These are phyloP conservation scores for Epichloe hybrida DNA, from an alignment of 2,329 filamentous ascomycete genomes.

Conservation along the genomic window DNA sequence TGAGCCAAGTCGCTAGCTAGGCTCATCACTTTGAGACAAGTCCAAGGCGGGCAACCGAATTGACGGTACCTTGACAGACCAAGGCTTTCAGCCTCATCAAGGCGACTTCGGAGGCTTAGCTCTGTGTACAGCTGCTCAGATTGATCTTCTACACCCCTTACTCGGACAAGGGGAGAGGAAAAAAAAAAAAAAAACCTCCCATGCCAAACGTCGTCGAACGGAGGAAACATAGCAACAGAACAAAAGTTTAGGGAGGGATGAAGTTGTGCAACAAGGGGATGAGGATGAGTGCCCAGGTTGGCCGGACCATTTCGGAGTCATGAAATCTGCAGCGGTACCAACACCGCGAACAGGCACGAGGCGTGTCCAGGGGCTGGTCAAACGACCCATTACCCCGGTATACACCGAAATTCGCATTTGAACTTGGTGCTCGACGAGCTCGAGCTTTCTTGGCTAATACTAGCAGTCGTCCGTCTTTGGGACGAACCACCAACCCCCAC, in stretches of 20 bases:
- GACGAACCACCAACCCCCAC: conserved; percentile 28
- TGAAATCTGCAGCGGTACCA: conserved; percentile 6
- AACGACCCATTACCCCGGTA: conserved; percentile 20
- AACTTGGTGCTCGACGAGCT: conserved; percentile 10
- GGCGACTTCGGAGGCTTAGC: neutral
- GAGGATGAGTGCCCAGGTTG: neutral
- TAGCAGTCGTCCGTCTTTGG: conserved; percentile 25
- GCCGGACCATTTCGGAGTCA: neutral
- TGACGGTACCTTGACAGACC: neutral
- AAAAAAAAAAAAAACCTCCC: fast-evolving
- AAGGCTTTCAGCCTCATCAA: neutral
- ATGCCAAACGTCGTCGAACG: no score
- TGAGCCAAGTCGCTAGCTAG: neutral
- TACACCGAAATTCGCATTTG: conserved; percentile 23
- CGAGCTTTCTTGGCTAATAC: conserved; percentile 15
- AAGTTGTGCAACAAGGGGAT: neutral
- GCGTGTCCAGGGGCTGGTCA: conserved; percentile 3
- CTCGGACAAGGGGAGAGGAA: no score
- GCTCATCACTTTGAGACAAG: neutral
- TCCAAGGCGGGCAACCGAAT: neutral
- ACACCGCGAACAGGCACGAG: neutral
- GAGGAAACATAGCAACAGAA: neutral
- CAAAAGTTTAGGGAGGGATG: neutral
- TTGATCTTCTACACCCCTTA: neutral
- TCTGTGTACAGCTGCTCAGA: neutral